Evolutionary conservation across 306 rosid genomes (phyloP), one percentile per base, ranked within the genome.

Genomic region (Ormosia emarginata): DNA sequence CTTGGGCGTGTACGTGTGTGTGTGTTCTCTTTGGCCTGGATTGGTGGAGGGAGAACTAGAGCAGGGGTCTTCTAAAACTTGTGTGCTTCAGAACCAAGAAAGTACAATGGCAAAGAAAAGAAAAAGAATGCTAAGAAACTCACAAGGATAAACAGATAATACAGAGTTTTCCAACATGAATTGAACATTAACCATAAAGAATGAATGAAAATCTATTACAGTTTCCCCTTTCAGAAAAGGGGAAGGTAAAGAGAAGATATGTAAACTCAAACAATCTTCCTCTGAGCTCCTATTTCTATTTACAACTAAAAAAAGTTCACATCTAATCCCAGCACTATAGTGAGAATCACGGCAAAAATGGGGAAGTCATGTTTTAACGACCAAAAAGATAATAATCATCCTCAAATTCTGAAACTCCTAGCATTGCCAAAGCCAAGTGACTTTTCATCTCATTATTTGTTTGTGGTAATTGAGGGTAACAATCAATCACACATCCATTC

Each of bases 361-460:
- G 74, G 3, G 32, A 41, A 57, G 30, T 62, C 8, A 13, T 7
- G 63, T 47, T 69, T 89, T 83, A 89, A 59, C 88, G 91, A 56
- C 73, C 58, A 44, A 53, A 90, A 46, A 85, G 86, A 75, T 86
- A 72, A 85, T 88, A 91, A 18, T 90, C 95, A 4, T 92, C 95
- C 66, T 94, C 97, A 67, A 85, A 82, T 77, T 90, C 98, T 1
- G 93, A 73, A 50, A 93, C 93, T 59, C 93, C 95, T 8, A 85
- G 81, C 98, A 94, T 92, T 32, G 95, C 93, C 88, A 94, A 79
- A 12, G 94, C 93, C 64, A 92, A 77, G 77, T 88, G 95, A 67
- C 91, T 79, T 80, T 80, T 90, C 87, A 88, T 83, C 85, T 92
- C 97, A 80, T 81, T 86, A 59, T 86, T 83, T 61, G 89, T 71